These are phyloP conservation scores for Rubus idaeus DNA, from an alignment of 306 rosid species.

Conservation along the genomic window DNA sequence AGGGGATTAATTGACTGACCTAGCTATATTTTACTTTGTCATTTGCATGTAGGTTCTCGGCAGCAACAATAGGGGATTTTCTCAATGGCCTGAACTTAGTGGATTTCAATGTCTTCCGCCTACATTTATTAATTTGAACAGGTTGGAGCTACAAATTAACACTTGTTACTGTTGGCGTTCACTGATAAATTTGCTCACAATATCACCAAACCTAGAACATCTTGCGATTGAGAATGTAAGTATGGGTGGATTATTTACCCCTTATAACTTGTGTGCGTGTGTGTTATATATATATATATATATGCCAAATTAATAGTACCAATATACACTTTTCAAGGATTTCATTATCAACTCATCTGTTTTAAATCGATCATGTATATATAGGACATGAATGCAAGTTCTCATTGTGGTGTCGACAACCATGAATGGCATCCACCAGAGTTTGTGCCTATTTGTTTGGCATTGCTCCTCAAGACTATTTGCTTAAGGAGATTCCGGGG, in stretches of 20 bases:
- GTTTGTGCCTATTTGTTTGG: background rate
- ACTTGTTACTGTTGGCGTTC: background rate
- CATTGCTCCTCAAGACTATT: background rate
- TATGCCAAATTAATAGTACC: background rate
- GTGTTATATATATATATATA: too few relatives aligned
- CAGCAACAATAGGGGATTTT: too few relatives aligned
- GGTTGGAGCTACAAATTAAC: background rate
- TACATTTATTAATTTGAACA: background rate
- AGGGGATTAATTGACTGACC: too few relatives aligned
- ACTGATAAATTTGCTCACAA: background rate
- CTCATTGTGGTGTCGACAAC: background rate
- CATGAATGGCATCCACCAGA: background rate
- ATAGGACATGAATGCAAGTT: background rate
- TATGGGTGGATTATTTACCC: background rate
- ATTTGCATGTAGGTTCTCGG: background rate
- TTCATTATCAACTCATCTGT: too few relatives aligned
- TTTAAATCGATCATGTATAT: too few relatives aligned
- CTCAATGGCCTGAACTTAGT: too few relatives aligned
- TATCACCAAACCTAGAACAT: background rate
- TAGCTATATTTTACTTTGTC: background rate
- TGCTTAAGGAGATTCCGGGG: background rate
- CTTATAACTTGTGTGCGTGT: too few relatives aligned
- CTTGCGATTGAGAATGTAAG: background rate
- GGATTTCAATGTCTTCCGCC: background rate
- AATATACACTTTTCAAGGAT: background rate